These are phyloP conservation scores for Aegilops tauschii DNA, from an alignment of 176 grass and related monocot species.

Conservation along the genomic window DNA sequence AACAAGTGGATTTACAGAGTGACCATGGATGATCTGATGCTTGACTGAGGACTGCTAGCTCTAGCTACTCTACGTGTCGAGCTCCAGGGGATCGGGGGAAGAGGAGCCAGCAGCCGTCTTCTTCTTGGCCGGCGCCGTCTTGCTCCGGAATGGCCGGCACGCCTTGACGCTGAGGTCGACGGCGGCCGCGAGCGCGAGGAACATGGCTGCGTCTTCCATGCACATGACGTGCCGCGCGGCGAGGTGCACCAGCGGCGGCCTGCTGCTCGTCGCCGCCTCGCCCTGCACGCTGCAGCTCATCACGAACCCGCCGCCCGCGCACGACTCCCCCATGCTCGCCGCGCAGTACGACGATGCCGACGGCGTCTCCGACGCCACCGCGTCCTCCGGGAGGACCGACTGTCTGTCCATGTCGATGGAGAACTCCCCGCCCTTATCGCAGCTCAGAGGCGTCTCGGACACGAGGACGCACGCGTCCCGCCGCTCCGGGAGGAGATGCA, in stretches of 20 bases:
- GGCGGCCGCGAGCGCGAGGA: conserved; percentile 78
- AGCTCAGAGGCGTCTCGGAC: conserved; percentile 55
- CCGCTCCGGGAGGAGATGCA: conserved; percentile 62
- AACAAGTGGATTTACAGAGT: conserved; percentile 46
- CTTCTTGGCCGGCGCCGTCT: conserved; percentile 29
- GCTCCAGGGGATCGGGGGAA: conserved; percentile 34
- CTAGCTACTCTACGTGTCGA: conserved; percentile 27
- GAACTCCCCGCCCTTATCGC: conserved; percentile 84
- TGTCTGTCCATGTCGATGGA: conserved; percentile 65
- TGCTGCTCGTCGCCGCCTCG: conserved; percentile 48
- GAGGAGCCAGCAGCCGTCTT: neutral
- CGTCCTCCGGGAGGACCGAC: neutral
- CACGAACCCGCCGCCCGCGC: conserved; percentile 59
- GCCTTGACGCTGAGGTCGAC: conserved; percentile 94
- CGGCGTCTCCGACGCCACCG: neutral
- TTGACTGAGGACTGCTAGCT: neutral
- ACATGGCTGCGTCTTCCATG: conserved; percentile 86
- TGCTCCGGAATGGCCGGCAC: conserved; percentile 72
- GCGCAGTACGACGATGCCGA: neutral
- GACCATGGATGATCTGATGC: neutral
- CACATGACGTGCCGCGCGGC: conserved; percentile 65
- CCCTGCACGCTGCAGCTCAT: conserved; percentile 60
- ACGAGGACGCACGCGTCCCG: conserved; percentile 73
- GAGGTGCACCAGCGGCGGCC: conserved; percentile 60
- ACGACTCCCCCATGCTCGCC: neutral